phyloP scores from a whole-genome alignment of 2,329 filamentous ascomycete species.

The Aspergillus puulaauensis region DNA sequence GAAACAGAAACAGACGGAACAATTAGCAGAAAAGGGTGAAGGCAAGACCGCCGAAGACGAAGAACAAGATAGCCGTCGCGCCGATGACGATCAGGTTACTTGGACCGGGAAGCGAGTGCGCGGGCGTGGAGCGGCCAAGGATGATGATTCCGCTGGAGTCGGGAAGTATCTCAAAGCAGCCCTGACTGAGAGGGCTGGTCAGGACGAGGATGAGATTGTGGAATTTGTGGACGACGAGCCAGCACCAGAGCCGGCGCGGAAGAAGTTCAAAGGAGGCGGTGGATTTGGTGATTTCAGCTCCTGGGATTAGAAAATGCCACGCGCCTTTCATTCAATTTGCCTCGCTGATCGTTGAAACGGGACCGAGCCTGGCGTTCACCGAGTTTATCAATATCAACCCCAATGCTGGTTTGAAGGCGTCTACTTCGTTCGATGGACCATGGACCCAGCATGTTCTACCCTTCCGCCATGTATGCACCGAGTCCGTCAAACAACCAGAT shows the following conservation, averaged over 20 bases:
- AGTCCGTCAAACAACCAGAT: no score
- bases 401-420: not conserved
- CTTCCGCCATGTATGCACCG: not conserved
- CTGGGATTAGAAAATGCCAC: slow-evolving; percentile 58
- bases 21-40: slow-evolving; percentile 50
- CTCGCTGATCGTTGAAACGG: not conserved
- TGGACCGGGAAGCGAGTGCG: slow-evolving; percentile 95
- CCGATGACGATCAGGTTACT: slow-evolving; percentile 83
- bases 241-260: slow-evolving; percentile 68
- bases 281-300: slow-evolving; percentile 95
- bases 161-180: slow-evolving; percentile 81
- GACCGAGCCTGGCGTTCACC: not conserved
- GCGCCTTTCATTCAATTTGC: not conserved
- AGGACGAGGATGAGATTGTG: slow-evolving; percentile 59
- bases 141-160: slow-evolving; percentile 52
- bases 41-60: slow-evolving; percentile 43
- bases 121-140: slow-evolving; percentile 61
- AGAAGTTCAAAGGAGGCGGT: slow-evolving; percentile 69
- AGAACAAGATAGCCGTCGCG: slow-evolving; percentile 28
- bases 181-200: slow-evolving; percentile 35
- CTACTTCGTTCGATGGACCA: not conserved
- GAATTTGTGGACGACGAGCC: slow-evolving; percentile 63
- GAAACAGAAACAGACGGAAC: slow-evolving; percentile 67
- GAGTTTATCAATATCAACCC: not conserved
- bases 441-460: not conserved